phyloP scores from a whole-genome alignment of 208 protist genomes.

The Crithidia expoeki region DNA sequence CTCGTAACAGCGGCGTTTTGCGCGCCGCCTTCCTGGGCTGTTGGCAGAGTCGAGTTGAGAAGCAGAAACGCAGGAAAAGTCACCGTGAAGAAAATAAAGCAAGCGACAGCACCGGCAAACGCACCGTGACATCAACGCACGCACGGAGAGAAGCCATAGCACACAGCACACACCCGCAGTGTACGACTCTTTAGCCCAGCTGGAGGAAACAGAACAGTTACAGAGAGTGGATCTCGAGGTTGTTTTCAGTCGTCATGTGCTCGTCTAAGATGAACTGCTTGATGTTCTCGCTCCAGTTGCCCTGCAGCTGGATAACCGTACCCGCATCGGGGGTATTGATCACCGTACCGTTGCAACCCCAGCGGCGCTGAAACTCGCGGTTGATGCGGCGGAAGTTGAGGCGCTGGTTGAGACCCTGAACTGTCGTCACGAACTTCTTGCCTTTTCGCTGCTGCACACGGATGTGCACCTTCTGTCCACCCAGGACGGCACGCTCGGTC shows the following conservation, averaged over 20 bases:
- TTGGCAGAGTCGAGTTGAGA: neutral
- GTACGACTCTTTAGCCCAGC: too few species aligned
- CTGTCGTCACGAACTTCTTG: slow-evolving; percentile 96
- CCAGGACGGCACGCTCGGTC: slow-evolving; percentile 63
- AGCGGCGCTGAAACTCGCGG: slow-evolving; percentile 87
- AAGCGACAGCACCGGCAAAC: neutral
- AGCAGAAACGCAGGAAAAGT: neutral
- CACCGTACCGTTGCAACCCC: slow-evolving; percentile 96
- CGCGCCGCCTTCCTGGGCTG: too few species aligned
- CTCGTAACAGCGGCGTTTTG: too few species aligned
- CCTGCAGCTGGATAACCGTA: slow-evolving; percentile 97
- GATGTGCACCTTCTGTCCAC: slow-evolving; percentile 93
- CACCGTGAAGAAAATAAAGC: neutral
- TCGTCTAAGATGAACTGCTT: slow-evolving; percentile 94
- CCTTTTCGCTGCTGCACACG: slow-evolving; percentile 97
- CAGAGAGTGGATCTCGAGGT: slow-evolving; percentile 96
- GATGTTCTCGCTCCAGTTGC: slow-evolving; percentile 94
- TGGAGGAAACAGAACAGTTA: slow-evolving; percentile 45
- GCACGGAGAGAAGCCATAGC: neutral
- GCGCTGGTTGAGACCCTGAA: slow-evolving; percentile 93
- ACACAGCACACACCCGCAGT: neutral
- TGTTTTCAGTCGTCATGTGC: slow-evolving; percentile 82
- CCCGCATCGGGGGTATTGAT: slow-evolving; percentile 82
- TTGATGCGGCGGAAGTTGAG: slow-evolving; percentile 95
- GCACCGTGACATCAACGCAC: neutral